phyloP scores from a whole-genome alignment of 1,139 yeast genomes.

The Spencermartinsiella ligniputridi region DNA sequence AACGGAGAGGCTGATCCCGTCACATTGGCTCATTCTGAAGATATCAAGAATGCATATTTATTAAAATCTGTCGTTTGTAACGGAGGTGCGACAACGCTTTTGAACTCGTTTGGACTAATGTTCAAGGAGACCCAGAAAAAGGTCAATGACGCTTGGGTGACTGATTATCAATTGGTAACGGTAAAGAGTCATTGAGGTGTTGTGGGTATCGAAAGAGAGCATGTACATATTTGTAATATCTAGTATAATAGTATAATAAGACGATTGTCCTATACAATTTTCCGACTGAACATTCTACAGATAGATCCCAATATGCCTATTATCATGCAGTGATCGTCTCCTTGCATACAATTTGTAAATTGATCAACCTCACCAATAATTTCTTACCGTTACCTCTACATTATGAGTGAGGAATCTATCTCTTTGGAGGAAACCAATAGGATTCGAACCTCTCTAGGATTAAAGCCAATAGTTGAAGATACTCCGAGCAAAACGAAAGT shows the following conservation, averaged over 20 bases:
- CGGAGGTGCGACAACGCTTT: background rate
- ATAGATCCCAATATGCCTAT: too few relatives aligned
- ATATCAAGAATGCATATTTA: background rate
- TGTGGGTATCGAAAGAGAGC: too few relatives aligned
- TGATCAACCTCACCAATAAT: too few relatives aligned
- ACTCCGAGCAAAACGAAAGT: slow-evolving; percentile 3
- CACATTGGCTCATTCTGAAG: background rate
- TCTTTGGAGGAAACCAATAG: slow-evolving; percentile 35
- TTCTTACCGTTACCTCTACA: background rate
- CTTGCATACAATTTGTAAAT: too few relatives aligned
- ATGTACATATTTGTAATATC: too few relatives aligned
- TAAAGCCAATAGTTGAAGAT: slow-evolving; percentile 29
- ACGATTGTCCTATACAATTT: too few relatives aligned
- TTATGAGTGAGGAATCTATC: slow-evolving; percentile 10
- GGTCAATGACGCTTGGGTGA: background rate
- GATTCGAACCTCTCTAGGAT: slow-evolving; percentile 33
- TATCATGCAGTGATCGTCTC: too few relatives aligned
- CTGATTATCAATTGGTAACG: background rate
- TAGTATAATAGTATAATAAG: too few relatives aligned
- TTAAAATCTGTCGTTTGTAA: background rate
- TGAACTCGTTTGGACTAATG: background rate
- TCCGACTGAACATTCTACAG: too few relatives aligned
- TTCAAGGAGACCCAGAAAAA: background rate
- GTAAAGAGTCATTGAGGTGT: too few relatives aligned
- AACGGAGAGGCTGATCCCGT: too few relatives aligned